Base-by-base conservation (phyloP, 768 basidiomycete genomes). In the Mycena vitilis region DNA sequence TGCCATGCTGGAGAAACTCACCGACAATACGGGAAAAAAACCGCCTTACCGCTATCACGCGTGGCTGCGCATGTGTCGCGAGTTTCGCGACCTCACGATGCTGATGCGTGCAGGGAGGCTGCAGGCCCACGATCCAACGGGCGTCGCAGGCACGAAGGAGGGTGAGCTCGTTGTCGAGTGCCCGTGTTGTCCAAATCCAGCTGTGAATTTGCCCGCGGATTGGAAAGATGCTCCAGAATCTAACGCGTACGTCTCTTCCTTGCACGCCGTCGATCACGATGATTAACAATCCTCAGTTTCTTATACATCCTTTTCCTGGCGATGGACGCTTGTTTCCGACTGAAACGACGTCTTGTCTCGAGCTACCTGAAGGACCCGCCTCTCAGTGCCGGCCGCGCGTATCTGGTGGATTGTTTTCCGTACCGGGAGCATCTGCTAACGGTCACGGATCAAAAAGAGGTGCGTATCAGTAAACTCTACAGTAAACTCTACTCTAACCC, bases 151-250 rank as follows among this genome's bases (percentile, higher is more conserved):
- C 1, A 49, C 48, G 8, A 23, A 49, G 13, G 63, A 13, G 79
- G 79, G 0, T 30, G 74, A 74, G 45, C 72, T 74, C 2, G 71
- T 73, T 0, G 51, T 80, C 0, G 9, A 52, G 10, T 81, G 79
- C 53, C 75, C 75, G 3, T 72, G 75, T 0, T 81, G 78, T 63
- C 78, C 75, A 0, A 69, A 75, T 6, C 78, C 76, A 0, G 74
- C 72, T 0, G 71, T 71, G 0, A 79, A 80, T 62, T 62, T 79
- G 5, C 74, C 75, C 0, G 65, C 52, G 1, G 49, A 66, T 10
- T 78, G 75, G 74, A 22, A 69, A 36, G 47, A 69, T 12, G 72
- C n/a, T 68, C 69, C 2, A 1, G 23, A 34, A 49, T 56, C 23
- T 38, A 49, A 2, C 25, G 38, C 30, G 65, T 65, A 54, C 0